A percentile compares a stretch with the other conserved stretches of the same genome.
phyloP scores from a whole-genome alignment of 768 basidiomycete genomes.

The Phaeotremella fagi region DNA sequence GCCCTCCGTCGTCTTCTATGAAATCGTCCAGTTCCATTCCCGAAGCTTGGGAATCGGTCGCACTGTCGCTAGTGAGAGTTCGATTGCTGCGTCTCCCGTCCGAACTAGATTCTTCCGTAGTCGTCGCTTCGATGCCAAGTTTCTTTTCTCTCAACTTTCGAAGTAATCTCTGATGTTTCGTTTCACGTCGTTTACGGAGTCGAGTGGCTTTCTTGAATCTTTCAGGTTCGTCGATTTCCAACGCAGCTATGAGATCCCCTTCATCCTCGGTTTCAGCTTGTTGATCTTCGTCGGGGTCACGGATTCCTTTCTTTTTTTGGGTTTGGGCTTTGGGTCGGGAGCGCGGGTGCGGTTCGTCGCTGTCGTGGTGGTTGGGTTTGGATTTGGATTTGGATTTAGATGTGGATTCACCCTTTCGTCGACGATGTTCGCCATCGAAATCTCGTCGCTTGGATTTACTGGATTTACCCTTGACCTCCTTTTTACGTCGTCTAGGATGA shows the following conservation, averaged over 20 bases:
- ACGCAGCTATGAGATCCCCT: constrained; percentile 31
- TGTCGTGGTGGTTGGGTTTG: no score
- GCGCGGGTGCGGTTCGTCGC: no score
- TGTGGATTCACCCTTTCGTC: no score
- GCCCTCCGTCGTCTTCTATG: constrained; percentile 50
- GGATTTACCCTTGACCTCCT: no score
- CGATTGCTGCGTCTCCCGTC: constrained; percentile 5
- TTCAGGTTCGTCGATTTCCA: constrained; percentile 42
- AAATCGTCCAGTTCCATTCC: constrained; percentile 21
- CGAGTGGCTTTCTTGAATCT: constrained; percentile 32
- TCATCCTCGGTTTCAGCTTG: constrained; percentile 19
- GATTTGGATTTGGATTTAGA: no score
- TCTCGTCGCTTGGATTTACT: no score
- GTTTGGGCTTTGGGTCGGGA: no score
- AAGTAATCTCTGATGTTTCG: constrained; percentile 19
- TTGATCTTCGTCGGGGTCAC: constrained; percentile 30
- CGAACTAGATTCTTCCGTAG: constrained; percentile 4
- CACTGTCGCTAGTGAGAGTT: constrained; percentile 43
- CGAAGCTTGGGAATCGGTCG: constrained; percentile 11
- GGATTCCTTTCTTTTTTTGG: constrained; percentile 5
- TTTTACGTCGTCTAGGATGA: no score
- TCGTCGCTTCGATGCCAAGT: constrained; percentile 7
- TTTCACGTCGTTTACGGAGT: constrained; percentile 24
- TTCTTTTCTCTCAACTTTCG: constrained; percentile 25
- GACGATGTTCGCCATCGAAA: no score